phyloP scores from a whole-genome alignment of 768 basidiomycete genomes.

The Lyophyllum atratum region DNA sequence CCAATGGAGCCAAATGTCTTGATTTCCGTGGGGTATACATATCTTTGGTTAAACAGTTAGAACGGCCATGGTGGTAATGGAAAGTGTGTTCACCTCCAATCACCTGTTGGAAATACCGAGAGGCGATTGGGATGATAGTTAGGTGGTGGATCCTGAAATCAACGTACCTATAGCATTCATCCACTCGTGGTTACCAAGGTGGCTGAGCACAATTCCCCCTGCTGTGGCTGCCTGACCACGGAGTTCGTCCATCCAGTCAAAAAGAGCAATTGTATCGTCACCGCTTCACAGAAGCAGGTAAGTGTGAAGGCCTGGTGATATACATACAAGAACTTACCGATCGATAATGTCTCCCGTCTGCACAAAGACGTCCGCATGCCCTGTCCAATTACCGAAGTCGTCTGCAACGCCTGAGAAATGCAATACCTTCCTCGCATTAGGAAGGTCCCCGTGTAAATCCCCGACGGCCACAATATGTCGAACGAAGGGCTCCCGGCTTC shows the following conservation, averaged over 20 bases:
- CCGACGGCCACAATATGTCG: constrained; percentile 84
- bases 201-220: constrained; percentile 74
- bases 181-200: constrained; percentile 95
- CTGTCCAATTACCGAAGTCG: constrained; percentile 75
- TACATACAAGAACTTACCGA: constrained; percentile 47
- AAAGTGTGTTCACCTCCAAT: constrained; percentile 68
- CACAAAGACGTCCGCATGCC: constrained; percentile 81
- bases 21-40: constrained; percentile 82
- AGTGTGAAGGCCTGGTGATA: not conserved
- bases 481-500: constrained; percentile 31
- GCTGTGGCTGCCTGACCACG: constrained; percentile 67
- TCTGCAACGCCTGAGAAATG: constrained; percentile 80
- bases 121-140: constrained; percentile 12
- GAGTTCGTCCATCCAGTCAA: constrained; percentile 80
- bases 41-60: constrained; percentile 45
- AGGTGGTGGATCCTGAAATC: not conserved
- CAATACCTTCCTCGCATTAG: constrained; percentile 78
- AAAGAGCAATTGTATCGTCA: constrained; percentile 87
- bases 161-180: constrained; percentile 83
- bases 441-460: constrained; percentile 88
- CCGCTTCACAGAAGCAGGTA: constrained; percentile 52
- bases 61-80: not conserved
- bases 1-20: constrained; percentile 76
- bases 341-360: constrained; percentile 98
- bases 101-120: constrained; percentile 46